Evolutionary conservation across 1,284 basidiomycete genomes (phyloP), one percentile per base, ranked within the genome.

Genomic region (Polyporus tsugae): DNA sequence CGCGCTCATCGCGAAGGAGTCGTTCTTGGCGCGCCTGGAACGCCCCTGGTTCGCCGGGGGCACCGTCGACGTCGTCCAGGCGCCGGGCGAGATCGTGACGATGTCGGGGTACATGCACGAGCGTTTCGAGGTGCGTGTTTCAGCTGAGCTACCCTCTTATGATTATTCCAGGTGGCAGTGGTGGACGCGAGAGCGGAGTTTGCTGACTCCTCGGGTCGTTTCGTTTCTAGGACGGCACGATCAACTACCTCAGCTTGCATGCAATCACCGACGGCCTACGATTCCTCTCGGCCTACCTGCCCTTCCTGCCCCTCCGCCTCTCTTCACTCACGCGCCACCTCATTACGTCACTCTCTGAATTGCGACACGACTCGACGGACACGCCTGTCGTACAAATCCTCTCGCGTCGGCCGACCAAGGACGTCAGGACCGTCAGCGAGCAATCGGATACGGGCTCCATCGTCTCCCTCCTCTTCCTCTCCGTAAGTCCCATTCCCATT

Each of bases 41-140:
- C 84, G 91, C 2, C 92, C 92, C 0, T 95, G 94, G 92, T 95
- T 95, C 76, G 88, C 94, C 1, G 94, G 94, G 19, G 94, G 94
- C 0, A 93, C 89, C 0, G 92, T 95, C 29, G 87, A 92, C 68
- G 85, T 94, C 22, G 92, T 95, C 0, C 93, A 95, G 74, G 93
- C 92, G 9, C 91, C 92, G 7, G 91, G 93, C 1, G 83, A 78
- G 25, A 82, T 92, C 29, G 84, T 92, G 2, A 93, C 91, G 19
- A 83, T 87, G 70, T 82, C 88, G 2, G 76, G 80, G n/a, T 83
- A 87, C 64, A 79, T 85, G 42, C 86, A 91, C 69, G 92, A 93
- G 76, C 90, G 88, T 67, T 94, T 94, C 64, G 92, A 94, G 87
- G 93, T 92, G 69, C 62, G 82, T 72, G 19, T 35, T 49, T 11